Percentiles rank a stretch among this genome's conserved stretches.
phyloP scores from a whole-genome alignment of 2,329 filamentous ascomycete species.

The Colletotrichum phormii region DNA sequence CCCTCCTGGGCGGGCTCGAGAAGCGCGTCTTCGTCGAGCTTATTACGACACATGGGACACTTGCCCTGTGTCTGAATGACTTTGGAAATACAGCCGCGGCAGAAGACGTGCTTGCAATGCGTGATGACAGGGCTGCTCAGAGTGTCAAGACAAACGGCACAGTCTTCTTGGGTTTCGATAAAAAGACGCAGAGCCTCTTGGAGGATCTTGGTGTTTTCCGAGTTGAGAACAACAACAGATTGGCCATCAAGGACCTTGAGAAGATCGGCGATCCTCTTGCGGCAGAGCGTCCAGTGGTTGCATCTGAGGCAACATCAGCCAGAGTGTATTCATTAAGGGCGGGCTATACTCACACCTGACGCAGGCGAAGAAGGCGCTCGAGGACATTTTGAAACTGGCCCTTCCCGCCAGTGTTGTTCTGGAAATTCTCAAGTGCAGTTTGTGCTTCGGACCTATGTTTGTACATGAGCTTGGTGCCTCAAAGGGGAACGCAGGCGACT shows the following conservation, averaged over 20 bases:
- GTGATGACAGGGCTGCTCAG: constrained; percentile 84
- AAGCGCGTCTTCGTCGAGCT: constrained; percentile 68
- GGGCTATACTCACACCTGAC: constrained; percentile 70
- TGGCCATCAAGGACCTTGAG: constrained; percentile 76
- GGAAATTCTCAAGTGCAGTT: constrained; percentile 73
- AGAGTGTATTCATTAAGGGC: constrained; percentile 11
- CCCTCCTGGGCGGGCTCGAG: constrained; percentile 74
- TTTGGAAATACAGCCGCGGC: constrained; percentile 77
- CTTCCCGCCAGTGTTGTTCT: constrained; percentile 54
- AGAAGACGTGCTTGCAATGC: constrained; percentile 85
- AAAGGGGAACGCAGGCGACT: constrained; percentile 40
- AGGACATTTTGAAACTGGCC: constrained; percentile 79
- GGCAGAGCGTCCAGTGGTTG: constrained; percentile 89
- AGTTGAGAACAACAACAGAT: constrained; percentile 75
- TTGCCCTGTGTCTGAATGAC: constrained; percentile 81
- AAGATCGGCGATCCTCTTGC: constrained; percentile 78
- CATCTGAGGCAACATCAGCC: constrained; percentile 61
- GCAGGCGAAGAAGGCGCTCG: constrained; percentile 83
- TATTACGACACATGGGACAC: constrained; percentile 86
- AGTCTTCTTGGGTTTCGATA: constrained; percentile 85
- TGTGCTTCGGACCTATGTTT: constrained; percentile 74
- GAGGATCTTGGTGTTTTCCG: constrained; percentile 77
- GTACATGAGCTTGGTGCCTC: constrained; percentile 39
- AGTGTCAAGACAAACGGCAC: constrained; percentile 82
- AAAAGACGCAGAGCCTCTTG: constrained; percentile 81